These are phyloP conservation scores for Exophiala sp. DNA, from an alignment of 2,329 filamentous ascomycete genomes.

Conservation along the genomic window DNA sequence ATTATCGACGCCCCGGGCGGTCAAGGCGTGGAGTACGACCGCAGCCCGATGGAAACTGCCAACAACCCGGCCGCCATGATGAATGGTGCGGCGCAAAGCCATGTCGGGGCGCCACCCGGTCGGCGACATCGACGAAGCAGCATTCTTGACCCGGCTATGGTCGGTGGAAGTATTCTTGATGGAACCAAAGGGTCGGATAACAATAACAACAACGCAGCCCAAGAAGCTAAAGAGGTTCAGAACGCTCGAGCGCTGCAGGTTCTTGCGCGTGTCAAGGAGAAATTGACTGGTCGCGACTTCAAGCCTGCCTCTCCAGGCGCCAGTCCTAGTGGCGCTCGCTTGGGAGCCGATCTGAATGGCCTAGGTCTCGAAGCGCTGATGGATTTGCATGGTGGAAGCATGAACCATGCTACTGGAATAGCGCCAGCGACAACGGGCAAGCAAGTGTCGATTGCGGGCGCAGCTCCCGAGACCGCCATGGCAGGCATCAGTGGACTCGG, in stretches of 20 bases:
- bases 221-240: constrained; percentile 67
- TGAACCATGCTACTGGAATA: constrained; percentile 7
- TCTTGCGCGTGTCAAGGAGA: constrained; percentile 86
- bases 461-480: constrained; percentile 19
- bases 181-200: constrained; percentile 40
- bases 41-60: constrained; percentile 34
- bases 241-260: constrained; percentile 93
- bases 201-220: constrained; percentile 27
- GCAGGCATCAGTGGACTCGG: constrained; percentile 56
- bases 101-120: constrained; percentile 28
- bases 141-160: constrained; percentile 55
- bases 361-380: constrained; percentile 19
- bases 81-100: constrained; percentile 46
- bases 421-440: constrained; percentile 3
- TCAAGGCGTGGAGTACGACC: constrained; percentile 29
- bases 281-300: constrained; percentile 91
- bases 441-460: constrained; percentile 10
- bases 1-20: constrained; percentile 47
- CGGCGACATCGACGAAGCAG: constrained; percentile 62
- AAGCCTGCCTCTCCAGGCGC: constrained; percentile 53
- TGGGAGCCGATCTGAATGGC: constrained; percentile 17
- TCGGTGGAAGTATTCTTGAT: constrained; percentile 42
- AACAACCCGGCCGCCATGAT: constrained; percentile 43
- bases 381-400: constrained; percentile 15
- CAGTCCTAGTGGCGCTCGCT: constrained; percentile 34